Evolutionary conservation across 164 flowering plant species (phyloP), one percentile per base, ranked within the genome.

Genomic region (Magnolia kwangsiensis): DNA sequence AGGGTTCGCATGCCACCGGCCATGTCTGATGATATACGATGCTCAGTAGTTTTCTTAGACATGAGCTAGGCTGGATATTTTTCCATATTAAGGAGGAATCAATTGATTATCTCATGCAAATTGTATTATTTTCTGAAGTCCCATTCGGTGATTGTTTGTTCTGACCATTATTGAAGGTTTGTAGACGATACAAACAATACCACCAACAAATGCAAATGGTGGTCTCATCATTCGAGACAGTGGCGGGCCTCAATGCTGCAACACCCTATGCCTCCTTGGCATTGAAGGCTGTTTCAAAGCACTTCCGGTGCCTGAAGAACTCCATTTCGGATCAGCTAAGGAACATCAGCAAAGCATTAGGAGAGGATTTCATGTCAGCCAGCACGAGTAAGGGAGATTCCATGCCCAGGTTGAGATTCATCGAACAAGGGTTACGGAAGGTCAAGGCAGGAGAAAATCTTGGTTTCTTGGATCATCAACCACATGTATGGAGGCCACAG

Each of bases 171-270:
- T n/a, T 23, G 76, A 79, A 91, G 98, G 92, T 93, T 23, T 83
- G 89, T 81, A 87, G 86, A 76, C 88, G 89, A 81, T 93, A 92
- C 85, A 90, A 85, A 79, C 93, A 89, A 29, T 95, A 90, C 75
- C 82, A 88, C 50, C 96, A 95, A 74, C 98, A 95, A 76, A 89
- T 93, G 89, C 89, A 93, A 77, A 87, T 89, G 89, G 95, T 92
- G 55, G 85, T 90, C 2, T 84, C 96, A n/a, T 89, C 98, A 1
- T 95, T 95, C 65, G 97, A 93, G 73, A 79, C 93, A 0, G 97
- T 91, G 11, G 88, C 92, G 3, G 98, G 97, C 55, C 92, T 95
- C 23, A 84, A 88, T 70, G 80, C 89, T 11, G 98, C 98, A 1
- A 86, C 96, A 1, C 98, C 98, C 0, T 93, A 85, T 78, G 76